Evolutionary conservation across 2,329 filamentous ascomycete species (phyloP), one percentile per base, ranked within the genome.

Genomic region (Cladosporium sp.): DNA sequence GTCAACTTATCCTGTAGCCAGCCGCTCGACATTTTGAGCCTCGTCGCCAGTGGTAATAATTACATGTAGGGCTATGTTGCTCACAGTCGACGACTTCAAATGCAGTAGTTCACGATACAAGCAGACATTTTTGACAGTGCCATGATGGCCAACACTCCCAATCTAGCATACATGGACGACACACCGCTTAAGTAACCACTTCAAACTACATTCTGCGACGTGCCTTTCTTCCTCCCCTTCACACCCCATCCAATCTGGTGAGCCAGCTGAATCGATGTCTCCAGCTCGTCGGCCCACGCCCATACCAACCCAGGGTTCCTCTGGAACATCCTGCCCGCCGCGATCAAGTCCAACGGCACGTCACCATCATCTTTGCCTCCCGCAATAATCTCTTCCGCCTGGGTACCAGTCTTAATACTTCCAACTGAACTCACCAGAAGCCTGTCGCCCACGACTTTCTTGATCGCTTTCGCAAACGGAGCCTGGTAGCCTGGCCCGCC

Each of bases 371-470:
- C 48, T 7, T 28, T 51, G 11, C 48, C 48, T 51, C 48, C 48
- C 23, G 23, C 26, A 2, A 86, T 74, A 72, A 89, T 66, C 80
- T 86, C 69, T 83, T 88, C 84, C 7, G 91, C 92, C 76, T 89
- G 84, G 71, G 88, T 85, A 2, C 88, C 89, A 34, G 85, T 85
- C 49, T 84, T 88, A 71, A 97, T 91, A 66, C 86, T 81, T 5
- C 93, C 93, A 0, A 97, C 92, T 2, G 89, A 85, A 23, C 88
- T 88, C 36, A 97, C 88, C 1, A 88, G 78, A 73, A 97, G 75
- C 75, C 83, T 88, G 74, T 80, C 92, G 14, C 88, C 89, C 21
- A 93, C 85, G 10, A 85, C 89, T 69, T 88, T 82, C 73, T 94
- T 91, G 68, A 96, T 86, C 34, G 83, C 81, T 53, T 87, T 86